A percentile compares a stretch with the other conserved stretches of the same genome.
Conservation (phyloP, 2,329 filamentous ascomycete species). For the Cladosporium velox region DNA sequence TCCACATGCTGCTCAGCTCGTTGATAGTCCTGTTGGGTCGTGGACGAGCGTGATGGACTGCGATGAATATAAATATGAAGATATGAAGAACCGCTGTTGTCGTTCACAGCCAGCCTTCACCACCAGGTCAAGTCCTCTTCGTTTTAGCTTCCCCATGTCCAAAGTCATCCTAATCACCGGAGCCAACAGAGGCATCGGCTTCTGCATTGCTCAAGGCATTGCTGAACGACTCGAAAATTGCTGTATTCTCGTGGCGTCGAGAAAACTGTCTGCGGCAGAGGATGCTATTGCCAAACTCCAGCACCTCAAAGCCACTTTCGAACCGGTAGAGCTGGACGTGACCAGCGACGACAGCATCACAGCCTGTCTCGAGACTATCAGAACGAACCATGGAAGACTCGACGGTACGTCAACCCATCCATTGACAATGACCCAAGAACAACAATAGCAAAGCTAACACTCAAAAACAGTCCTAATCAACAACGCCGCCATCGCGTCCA, state of each 20-base stretch:
- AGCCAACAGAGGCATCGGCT: conserved; percentile 30
- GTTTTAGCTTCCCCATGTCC: not conserved
- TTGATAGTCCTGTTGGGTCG: not conserved
- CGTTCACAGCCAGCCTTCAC: not conserved
- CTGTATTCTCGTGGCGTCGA: conserved; percentile 38
- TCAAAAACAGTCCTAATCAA: conserved; percentile 42
- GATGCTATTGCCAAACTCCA: conserved; percentile 33
- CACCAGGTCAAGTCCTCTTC: not conserved
- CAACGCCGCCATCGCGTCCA: conserved; percentile 42
- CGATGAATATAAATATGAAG: not conserved
- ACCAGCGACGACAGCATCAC: conserved; percentile 33
- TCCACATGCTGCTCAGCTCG: not conserved
- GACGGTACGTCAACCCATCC: conserved; percentile 25
- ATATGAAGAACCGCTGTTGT: too few species aligned
- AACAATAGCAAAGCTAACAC: not conserved
- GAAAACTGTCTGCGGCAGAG: conserved; percentile 30
- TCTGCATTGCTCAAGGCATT: conserved; percentile 27
- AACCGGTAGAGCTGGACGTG: conserved; percentile 35
- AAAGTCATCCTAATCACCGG: conserved; percentile 28
- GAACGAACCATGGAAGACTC: conserved; percentile 30
- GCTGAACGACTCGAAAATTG: conserved; percentile 28
- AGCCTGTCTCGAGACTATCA: conserved; percentile 27
- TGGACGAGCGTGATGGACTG: not conserved
- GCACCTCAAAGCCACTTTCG: conserved; percentile 26
- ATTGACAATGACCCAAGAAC: not conserved